phyloP scores from a whole-genome alignment of 805 yeast species.

The Metschnikowia anglica region DNA sequence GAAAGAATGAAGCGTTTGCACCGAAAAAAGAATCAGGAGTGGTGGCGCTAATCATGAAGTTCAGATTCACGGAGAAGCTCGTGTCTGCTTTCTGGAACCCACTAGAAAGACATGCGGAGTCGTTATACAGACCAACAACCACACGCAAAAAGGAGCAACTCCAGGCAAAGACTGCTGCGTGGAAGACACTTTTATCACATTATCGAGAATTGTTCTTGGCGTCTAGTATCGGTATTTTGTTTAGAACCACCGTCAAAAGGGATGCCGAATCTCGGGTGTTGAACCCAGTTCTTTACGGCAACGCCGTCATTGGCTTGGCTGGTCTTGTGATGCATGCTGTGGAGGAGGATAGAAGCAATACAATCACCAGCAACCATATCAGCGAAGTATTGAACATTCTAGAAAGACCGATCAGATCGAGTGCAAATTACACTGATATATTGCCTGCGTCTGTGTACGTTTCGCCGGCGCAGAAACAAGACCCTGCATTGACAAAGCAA shows the following conservation, averaged over 20 bases:
- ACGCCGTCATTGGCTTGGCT: constrained; percentile 61
- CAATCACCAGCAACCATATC: constrained; percentile 51
- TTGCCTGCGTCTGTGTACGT: constrained; percentile 49
- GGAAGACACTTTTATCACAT: not conserved
- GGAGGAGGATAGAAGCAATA: constrained; percentile 60
- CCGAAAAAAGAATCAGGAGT: not conserved
- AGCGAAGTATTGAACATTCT: constrained; percentile 59
- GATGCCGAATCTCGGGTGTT: constrained; percentile 62
- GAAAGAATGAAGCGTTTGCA: constrained; percentile 1
- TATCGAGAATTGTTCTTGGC: constrained; percentile 29
- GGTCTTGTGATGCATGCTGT: constrained; percentile 58
- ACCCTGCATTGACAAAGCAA: constrained; percentile 17
- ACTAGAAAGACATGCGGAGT: not conserved
- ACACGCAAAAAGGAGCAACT: constrained; percentile 4
- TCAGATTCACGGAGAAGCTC: not conserved
- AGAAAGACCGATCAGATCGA: constrained; percentile 54
- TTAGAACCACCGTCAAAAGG: constrained; percentile 42
- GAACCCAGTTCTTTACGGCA: constrained; percentile 58
- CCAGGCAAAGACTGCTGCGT: not conserved
- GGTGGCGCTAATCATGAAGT: not conserved
- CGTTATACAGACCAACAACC: constrained; percentile 4
- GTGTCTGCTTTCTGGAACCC: constrained; percentile 3
- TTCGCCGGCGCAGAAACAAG: constrained; percentile 27
- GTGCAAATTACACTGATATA: constrained; percentile 36
- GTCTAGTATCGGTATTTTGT: constrained; percentile 35